Conservation (phyloP, 2,329 filamentous ascomycete genomes). For the Aureobasidium pullulans region DNA sequence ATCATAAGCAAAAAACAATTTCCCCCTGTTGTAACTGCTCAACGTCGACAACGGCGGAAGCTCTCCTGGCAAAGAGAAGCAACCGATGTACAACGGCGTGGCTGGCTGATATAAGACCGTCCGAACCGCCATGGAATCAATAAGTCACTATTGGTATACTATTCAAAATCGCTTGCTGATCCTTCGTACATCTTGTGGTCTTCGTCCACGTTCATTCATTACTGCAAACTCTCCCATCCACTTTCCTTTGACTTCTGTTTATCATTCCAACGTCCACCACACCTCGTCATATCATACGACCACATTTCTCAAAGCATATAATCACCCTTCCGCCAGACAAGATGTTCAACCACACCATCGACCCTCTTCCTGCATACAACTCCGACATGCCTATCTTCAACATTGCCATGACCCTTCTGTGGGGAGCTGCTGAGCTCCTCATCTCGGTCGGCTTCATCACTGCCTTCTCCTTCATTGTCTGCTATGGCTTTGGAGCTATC, state of each 20-base stretch:
- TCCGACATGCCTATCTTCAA: slow-evolving; percentile 2
- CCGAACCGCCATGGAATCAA: slow-evolving; percentile 2
- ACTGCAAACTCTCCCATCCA: background rate
- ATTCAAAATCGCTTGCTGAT: background rate
- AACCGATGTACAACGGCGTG: slow-evolving; percentile 1
- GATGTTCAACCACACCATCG: slow-evolving; percentile 10
- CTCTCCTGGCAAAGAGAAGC: slow-evolving; percentile 6
- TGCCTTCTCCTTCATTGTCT: slow-evolving; percentile 9
- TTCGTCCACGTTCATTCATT: background rate
- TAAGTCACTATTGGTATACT: slow-evolving; percentile 13
- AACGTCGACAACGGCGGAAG: slow-evolving; percentile 8
- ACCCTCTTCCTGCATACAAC: slow-evolving; percentile 7
- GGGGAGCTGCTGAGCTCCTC: slow-evolving; percentile 9
- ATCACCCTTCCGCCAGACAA: background rate
- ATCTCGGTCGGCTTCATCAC: slow-evolving; percentile 9
- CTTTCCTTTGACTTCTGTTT: slow-evolving; percentile 9
- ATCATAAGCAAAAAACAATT: background rate
- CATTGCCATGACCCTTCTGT: slow-evolving; percentile 1
- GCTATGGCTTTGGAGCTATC: slow-evolving; percentile 1
- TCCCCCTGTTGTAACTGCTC: slow-evolving; percentile 14
- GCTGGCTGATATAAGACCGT: slow-evolving; percentile 13
- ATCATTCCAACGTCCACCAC: slow-evolving; percentile 9
- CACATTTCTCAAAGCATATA: background rate
- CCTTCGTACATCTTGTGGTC: background rate
- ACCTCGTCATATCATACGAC: background rate